Percentiles rank a stretch among this genome's conserved stretches.
These are phyloP conservation scores for Kuraishia floccosa DNA, from an alignment of 805 yeast genomes.

Conservation along the genomic window DNA sequence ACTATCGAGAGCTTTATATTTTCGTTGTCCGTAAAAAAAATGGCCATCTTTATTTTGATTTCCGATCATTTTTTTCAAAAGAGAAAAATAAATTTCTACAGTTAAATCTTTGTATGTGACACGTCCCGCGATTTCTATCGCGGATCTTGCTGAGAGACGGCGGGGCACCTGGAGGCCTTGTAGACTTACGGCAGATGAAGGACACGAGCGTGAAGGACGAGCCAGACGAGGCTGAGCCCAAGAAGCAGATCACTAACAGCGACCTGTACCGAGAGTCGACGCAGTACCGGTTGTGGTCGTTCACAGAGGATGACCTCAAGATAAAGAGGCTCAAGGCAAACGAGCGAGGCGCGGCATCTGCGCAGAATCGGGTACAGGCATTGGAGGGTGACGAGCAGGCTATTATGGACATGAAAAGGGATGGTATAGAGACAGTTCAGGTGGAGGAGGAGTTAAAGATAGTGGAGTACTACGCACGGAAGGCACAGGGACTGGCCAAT, in stretches of 20 bases:
- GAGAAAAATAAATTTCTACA: too few relatives aligned
- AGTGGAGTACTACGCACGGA: slow-evolving; percentile 62
- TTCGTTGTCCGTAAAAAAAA: too few relatives aligned
- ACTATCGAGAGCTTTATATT: too few relatives aligned
- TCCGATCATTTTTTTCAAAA: too few relatives aligned
- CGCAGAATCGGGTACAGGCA: slow-evolving; percentile 14
- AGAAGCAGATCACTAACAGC: slow-evolving; percentile 51
- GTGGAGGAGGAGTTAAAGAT: slow-evolving; percentile 62
- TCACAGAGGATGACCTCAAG: slow-evolving; percentile 43
- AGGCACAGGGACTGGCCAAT: slow-evolving; percentile 57
- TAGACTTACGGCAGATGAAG: too few relatives aligned
- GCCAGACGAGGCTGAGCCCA: slow-evolving; percentile 1
- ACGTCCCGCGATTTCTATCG: too few relatives aligned
- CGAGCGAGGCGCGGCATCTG: slow-evolving; percentile 34
- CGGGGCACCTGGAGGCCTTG: too few relatives aligned
- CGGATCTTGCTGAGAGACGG: too few relatives aligned
- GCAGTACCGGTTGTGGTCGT: slow-evolving; percentile 84
- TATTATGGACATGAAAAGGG: slow-evolving; percentile 7
- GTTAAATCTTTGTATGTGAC: too few relatives aligned
- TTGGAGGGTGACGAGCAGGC: slow-evolving; percentile 9
- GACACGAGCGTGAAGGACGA: too few relatives aligned
- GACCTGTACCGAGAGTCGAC: slow-evolving; percentile 82
- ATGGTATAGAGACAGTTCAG: slow-evolving; percentile 17
- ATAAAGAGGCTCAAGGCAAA: slow-evolving; percentile 39
- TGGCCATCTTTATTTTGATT: too few relatives aligned